These are phyloP conservation scores for Serpula lacrymans DNA, from an alignment of 768 basidiomycete species.

Conservation along the genomic window DNA sequence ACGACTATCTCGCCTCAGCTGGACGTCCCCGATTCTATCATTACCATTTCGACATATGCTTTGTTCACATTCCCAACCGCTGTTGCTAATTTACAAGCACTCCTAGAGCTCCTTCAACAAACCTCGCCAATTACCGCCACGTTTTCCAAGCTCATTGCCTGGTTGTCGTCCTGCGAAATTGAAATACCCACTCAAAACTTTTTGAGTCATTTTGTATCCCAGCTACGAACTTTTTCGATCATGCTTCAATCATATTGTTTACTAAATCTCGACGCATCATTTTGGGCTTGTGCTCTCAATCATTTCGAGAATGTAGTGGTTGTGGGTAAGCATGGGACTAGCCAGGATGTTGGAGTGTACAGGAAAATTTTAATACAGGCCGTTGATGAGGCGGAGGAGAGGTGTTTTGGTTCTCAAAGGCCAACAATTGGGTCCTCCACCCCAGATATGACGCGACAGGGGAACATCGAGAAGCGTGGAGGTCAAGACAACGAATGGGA, in stretches of 20 bases:
- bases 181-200: constrained; percentile 8
- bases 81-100: constrained; percentile 3
- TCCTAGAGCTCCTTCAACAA: constrained; percentile 24
- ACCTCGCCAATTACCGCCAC: constrained; percentile 26
- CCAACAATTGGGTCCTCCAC: constrained; percentile 13
- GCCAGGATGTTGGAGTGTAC: constrained; percentile 28
- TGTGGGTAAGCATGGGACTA: constrained; percentile 16
- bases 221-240: constrained; percentile 21
- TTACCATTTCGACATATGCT: constrained; percentile 17
- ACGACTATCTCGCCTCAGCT: background rate
- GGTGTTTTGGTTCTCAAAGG: constrained; percentile 35
- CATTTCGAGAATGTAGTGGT: constrained; percentile 38
- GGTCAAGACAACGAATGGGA: constrained; percentile 33
- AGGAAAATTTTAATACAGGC: constrained; percentile 40
- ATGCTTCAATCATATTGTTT: constrained; percentile 33
- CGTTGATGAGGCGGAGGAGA: constrained; percentile 50
- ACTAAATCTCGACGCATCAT: constrained; percentile 43
- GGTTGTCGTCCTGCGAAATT: constrained; percentile 13
- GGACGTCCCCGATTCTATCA: constrained; percentile 23
- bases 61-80: constrained; percentile 11
- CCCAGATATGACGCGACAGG: constrained; percentile 8
- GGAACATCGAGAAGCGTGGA: constrained; percentile 7
- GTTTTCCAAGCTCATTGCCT: constrained; percentile 25
- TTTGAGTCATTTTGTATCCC: constrained; percentile 21
- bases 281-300: constrained; percentile 49